Base-by-base conservation (phyloP, 2,329 filamentous ascomycete genomes). In the Fusarium chlamydosporum region DNA sequence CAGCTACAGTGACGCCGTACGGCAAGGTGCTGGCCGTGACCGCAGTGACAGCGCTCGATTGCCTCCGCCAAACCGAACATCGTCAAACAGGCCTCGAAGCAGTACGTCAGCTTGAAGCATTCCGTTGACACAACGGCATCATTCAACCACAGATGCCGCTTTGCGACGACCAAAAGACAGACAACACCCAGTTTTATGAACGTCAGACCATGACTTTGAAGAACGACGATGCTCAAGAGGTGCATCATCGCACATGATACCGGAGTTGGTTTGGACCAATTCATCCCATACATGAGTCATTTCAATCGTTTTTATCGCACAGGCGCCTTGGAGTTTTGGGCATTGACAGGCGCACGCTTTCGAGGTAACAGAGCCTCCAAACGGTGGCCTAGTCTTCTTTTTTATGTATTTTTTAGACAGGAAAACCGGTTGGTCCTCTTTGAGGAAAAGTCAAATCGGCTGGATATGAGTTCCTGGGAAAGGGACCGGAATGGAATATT, bases 1-100 rank as follows among this genome's bases (percentile, higher is more conserved):
- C 3, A 94, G 88, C 73, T 96, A 96, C 76, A 92, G 89, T 77
- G 92, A 92, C 62, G 93, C 92, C 3, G 84, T 94, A 41, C 80
- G 82, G 57, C 84, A 87, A 69, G 85, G 85, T 12, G 78, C 77
- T 29, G 72, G 77, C 26, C 64, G 68, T 33, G 67, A 75, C 11
- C 63, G 75, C 34, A 72, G 67, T 31, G 64, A 72, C 41, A 75
- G 71, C 54, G 67, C 67, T 7, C 73, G 63, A 18, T 61, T 73
- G 7, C 68, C 67, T n/a, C 62, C 56, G 16, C 72, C 70, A 13
- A 55, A 62, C 18, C 54, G 52, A 37, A 61, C 58, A 9, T 26
- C 53, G 11, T 69, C 65, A 15, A 71, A 47, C 37, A 48, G 68
- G 31, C 64, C 68, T 56, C 66, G 68, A 34, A 71, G 68, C 7